A percentile compares a stretch with the other conserved stretches of the same genome.
These are phyloP conservation scores for Penicillium sp. DNA, from an alignment of 2,329 filamentous ascomycete genomes.

Conservation along the genomic window DNA sequence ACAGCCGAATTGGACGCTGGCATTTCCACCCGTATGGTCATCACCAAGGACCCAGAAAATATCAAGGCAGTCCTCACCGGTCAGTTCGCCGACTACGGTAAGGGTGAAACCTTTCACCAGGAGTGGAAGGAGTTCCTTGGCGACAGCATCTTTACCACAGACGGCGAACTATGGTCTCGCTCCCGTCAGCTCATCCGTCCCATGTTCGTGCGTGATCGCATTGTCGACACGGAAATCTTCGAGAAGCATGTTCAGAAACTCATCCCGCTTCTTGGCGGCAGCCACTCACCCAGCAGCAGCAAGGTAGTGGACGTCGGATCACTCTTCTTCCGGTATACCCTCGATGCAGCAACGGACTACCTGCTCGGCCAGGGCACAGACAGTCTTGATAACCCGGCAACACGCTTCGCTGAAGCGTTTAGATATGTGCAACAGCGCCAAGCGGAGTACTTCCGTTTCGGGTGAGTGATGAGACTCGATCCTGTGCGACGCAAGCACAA, in stretches of 20 bases:
- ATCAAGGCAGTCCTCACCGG: constrained; percentile 83
- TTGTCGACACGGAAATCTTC: constrained; percentile 74
- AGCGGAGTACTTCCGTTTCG: constrained; percentile 56
- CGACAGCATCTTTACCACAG: constrained; percentile 75
- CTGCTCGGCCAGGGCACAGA: constrained; percentile 67
- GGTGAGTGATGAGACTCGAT: constrained; percentile 32
- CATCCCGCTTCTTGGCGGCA: constrained; percentile 56
- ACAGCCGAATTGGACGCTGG: constrained; percentile 27
- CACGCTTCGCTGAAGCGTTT: constrained; percentile 73
- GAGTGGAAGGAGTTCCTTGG: constrained; percentile 74
- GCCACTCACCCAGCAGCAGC: constrained; percentile 24
- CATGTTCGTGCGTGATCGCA: constrained; percentile 76
- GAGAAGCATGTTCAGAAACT: constrained; percentile 69
- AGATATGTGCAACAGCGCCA: constrained; percentile 68
- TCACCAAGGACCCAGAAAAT: constrained; percentile 79
- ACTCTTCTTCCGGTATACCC: constrained; percentile 70
- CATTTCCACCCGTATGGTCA: constrained; percentile 48
- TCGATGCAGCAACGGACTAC: constrained; percentile 81
- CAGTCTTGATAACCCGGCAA: constrained; percentile 51
- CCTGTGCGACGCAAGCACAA: not conserved
- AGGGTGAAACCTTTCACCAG: constrained; percentile 61
- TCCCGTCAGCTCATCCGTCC: constrained; percentile 78
- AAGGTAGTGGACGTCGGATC: constrained; percentile 61
- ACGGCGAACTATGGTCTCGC: constrained; percentile 68
- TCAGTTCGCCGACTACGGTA: constrained; percentile 78